These are phyloP conservation scores for Lactarius pseudohatsudake DNA, from an alignment of 768 basidiomycete genomes.

Conservation along the genomic window DNA sequence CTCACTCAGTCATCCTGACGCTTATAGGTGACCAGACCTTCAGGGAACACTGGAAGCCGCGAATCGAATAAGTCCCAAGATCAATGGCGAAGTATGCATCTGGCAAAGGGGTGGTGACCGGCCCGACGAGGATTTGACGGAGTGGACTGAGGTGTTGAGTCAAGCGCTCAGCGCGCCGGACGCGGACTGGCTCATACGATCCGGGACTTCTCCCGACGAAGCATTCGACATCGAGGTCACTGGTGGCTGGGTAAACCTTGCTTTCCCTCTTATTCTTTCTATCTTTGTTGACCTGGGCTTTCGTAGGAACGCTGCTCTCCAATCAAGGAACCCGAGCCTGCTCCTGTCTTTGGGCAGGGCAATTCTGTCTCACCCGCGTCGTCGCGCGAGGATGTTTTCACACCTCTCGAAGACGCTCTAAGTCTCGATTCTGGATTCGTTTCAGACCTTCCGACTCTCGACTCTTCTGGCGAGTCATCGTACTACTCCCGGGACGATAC, in stretches of 20 bases:
- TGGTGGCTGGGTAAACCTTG: constrained; percentile 22
- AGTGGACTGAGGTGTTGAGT: constrained; percentile 23
- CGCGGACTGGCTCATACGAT: constrained; percentile 26
- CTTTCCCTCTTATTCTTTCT: neutral
- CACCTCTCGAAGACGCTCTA: neutral
- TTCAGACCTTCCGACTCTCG: neutral
- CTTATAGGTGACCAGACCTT: constrained; percentile 20
- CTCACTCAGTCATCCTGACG: neutral
- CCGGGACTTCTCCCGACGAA: constrained; percentile 22
- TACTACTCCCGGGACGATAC: constrained; percentile 4
- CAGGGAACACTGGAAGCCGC: constrained; percentile 24
- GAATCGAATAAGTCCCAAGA: constrained; percentile 12
- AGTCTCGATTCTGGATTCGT: neutral
- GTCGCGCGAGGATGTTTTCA: constrained; percentile 2
- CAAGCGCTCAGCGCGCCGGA: constrained; percentile 16
- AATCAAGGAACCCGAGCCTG: constrained; percentile 5
- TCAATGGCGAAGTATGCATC: constrained; percentile 21
- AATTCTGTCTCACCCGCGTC: neutral
- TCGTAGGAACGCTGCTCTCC: constrained; percentile 23
- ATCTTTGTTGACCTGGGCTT: neutral
- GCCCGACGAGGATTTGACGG: constrained; percentile 6
- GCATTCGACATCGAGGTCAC: constrained; percentile 27
- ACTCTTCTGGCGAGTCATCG: neutral
- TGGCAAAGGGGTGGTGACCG: constrained; percentile 24
- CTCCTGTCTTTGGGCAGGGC: constrained; percentile 4